Conservation (phyloP, 2,329 filamentous ascomycete species). For the Fusarium veterinarium region DNA sequence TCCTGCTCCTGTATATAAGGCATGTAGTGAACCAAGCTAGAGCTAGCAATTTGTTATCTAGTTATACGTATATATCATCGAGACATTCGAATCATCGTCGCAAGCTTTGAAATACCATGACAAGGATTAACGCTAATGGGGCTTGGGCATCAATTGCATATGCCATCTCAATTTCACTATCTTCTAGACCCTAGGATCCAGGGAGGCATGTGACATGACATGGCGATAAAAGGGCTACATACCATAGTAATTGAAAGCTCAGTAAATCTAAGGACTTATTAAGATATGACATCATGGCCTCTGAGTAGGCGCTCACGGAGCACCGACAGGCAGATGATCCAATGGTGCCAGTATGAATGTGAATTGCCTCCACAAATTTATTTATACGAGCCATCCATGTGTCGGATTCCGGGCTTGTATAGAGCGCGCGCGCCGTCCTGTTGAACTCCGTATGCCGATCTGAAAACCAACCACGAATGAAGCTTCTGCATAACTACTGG, state of each 20-base stretch:
- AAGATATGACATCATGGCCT: slow-evolving; percentile 27
- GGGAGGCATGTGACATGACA: neutral
- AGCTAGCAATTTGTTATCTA: neutral
- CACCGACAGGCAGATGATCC: neutral
- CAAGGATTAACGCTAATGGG: neutral
- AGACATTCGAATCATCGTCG: neutral
- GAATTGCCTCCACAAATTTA: neutral
- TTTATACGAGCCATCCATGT: neutral
- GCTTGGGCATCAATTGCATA: neutral
- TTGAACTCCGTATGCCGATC: slow-evolving; percentile 9
- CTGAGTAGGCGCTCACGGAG: neutral
- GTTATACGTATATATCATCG: neutral
- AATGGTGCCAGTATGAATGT: neutral
- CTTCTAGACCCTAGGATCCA: neutral
- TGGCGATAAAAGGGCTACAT: neutral
- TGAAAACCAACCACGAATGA: neutral
- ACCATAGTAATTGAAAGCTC: neutral
- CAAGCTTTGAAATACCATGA: neutral
- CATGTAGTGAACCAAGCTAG: neutral
- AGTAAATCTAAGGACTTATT: neutral
- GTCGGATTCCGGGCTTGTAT: slow-evolving; percentile 12
- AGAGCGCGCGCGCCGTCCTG: slow-evolving; percentile 4
- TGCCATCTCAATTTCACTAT: neutral
- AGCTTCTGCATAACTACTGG: neutral
- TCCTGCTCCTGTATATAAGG: neutral